phyloP scores from a whole-genome alignment of 2,329 filamentous ascomycete species.

The Alternaria longipes region DNA sequence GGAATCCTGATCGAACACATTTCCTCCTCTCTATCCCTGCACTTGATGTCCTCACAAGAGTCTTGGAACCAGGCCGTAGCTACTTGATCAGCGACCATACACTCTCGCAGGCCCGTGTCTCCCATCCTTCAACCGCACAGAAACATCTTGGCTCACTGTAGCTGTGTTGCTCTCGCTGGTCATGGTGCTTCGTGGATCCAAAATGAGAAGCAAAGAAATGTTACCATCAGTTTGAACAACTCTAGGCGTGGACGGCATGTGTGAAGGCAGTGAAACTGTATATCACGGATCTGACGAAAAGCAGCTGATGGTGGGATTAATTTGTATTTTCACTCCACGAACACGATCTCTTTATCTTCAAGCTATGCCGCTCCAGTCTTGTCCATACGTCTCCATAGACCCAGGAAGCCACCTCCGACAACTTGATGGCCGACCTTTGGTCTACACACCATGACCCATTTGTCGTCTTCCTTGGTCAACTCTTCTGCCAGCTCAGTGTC shows the following conservation, averaged over 20 bases:
- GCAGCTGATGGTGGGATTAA: too few relatives aligned
- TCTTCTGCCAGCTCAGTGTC: constrained; percentile 41
- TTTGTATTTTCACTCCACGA: neutral
- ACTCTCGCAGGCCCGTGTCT: too few relatives aligned
- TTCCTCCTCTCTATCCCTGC: too few relatives aligned
- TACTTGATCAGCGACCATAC: too few relatives aligned
- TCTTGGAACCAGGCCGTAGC: too few relatives aligned
- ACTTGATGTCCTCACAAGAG: too few relatives aligned
- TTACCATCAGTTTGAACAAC: neutral
- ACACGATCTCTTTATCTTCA: neutral
- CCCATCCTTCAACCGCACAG: neutral
- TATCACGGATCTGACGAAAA: neutral
- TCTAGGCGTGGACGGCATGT: too few relatives aligned
- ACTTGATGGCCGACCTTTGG: constrained; percentile 49
- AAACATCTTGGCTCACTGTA: neutral
- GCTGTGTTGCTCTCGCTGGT: neutral
- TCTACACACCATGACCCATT: constrained; percentile 50
- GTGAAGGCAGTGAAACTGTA: too few relatives aligned
- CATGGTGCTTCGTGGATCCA: neutral
- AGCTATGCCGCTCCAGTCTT: neutral
- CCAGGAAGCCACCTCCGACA: constrained; percentile 51
- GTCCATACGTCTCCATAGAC: constrained; percentile 49
- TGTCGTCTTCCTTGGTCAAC: constrained; percentile 37
- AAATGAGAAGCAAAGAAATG: neutral
- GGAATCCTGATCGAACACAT: too few relatives aligned